Evolutionary conservation across 2,329 filamentous ascomycete species (phyloP).

Genomic region (Diaporthe vexans): DNA sequence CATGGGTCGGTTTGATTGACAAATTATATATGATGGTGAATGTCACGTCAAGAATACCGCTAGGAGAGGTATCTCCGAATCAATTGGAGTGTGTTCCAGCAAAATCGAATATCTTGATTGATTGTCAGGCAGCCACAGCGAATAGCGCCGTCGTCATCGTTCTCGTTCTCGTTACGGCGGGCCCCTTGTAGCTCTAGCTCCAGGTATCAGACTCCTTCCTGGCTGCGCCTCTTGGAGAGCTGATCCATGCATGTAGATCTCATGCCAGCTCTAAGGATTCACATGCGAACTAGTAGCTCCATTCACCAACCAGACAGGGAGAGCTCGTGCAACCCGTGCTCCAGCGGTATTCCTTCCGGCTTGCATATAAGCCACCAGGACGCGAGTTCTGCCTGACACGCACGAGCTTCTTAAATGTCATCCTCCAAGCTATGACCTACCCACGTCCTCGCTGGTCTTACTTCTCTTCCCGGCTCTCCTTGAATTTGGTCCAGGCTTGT

Average conservation of each 20-base stretch:
- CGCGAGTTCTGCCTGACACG: slow-evolving; percentile 3
- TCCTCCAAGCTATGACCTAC: not conserved
- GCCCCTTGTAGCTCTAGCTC: not conserved
- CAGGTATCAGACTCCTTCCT: not conserved
- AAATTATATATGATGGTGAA: no score
- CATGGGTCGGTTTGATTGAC: no score
- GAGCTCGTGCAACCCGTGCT: not conserved
- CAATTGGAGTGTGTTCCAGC: no score
- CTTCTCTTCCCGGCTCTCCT: not conserved
- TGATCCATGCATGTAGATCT: slow-evolving; percentile 6
- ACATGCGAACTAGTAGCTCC: not conserved
- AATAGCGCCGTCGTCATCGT: not conserved
- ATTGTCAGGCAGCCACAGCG: not conserved
- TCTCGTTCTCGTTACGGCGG: slow-evolving; percentile 11
- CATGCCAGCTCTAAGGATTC: not conserved
- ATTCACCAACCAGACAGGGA: not conserved
- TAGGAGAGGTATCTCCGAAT: no score
- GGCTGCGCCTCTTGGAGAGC: not conserved
- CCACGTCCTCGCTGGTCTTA: not conserved
- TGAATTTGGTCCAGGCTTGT: not conserved
- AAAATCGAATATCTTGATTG: no score
- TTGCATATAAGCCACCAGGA: slow-evolving; percentile 2
- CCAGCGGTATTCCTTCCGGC: slow-evolving; percentile 10
- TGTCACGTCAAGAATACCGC: no score
- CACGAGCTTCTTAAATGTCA: not conserved